Evolutionary conservation across 139 green algal genomes (phyloP), one percentile per base, ranked within the genome.

Genomic region (Nannochloris sp.): DNA sequence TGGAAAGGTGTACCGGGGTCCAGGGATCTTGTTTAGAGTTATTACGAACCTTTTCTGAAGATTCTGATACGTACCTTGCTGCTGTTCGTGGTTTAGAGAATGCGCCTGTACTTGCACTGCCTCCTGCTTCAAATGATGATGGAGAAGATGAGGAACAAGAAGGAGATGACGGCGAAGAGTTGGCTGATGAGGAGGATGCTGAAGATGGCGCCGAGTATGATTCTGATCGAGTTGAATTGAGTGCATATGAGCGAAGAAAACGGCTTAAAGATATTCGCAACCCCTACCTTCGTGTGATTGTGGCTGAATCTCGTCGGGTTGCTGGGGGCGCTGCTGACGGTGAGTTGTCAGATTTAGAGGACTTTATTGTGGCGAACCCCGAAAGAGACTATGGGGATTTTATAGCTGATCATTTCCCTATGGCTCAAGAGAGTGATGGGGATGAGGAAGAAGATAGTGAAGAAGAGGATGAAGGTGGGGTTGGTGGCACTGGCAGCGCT

Each of bases 341-440:
- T 2, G 65, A 70, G 14, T 36, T 78, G 36, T 74, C 71, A 14
- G 71, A 78, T 30, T 51, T 78, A 10, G 71, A 78, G 48, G 71
- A 78, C 60, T 78, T 78, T 25, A 60, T 78, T 29, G 71, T 78
- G 3, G 45, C 25, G 39, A 68, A 78, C 31, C 71, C 71, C 3
- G 45, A 37, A 23, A 31, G n/a, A 32, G 25, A 53, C 4, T 66
- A 56, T 33, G 30, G 9, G 23, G 15, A 58, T 5, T 53, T 64
- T 45, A 39, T 65, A 25, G 47, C 7, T 10, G 31, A 31, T 19
- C 63, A 70, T 13, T 70, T 70, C 46, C 63, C 63, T 29, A 48
- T 53, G 3, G 56, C 25, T 15, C 23, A 57, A 57, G 48, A 57
- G n/a, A 33, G 23, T 57, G 48, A 29, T 29, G 15, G 12, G 6